A percentile compares a stretch with the other conserved stretches of the same genome.
Evolutionary conservation across 2,329 filamentous ascomycete genomes (phyloP).

Genomic region (Amesomyces nigricolor): DNA sequence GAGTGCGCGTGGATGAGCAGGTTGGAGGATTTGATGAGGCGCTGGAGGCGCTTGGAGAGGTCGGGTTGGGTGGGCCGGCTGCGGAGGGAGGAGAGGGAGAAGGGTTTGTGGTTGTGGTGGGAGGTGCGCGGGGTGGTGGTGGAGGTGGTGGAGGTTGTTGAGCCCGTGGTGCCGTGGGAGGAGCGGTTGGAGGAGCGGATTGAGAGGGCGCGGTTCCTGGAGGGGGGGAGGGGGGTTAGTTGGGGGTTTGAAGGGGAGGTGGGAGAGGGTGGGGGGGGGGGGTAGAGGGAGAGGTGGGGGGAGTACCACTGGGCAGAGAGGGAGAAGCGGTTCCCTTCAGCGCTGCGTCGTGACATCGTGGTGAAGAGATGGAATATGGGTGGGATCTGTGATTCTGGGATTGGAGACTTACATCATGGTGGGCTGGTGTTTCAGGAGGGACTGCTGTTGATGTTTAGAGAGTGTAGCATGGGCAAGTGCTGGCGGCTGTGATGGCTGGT

Average conservation of each 20-base stretch:
- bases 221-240: slow-evolving; percentile 9
- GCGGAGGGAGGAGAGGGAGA: slow-evolving; percentile 81
- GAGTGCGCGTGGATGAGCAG: slow-evolving; percentile 80
- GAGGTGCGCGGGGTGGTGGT: slow-evolving; percentile 30
- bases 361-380: not conserved
- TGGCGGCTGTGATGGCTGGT: too few relatives aligned
- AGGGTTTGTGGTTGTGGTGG: slow-evolving; percentile 41
- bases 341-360: slow-evolving; percentile 24
- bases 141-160: slow-evolving; percentile 47
- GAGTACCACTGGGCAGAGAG: slow-evolving; percentile 5
- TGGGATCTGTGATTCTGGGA: too few relatives aligned
- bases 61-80: slow-evolving; percentile 69
- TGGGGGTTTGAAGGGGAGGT: not conserved
- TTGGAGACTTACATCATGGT: not conserved
- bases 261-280: too few relatives aligned
- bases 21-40: slow-evolving; percentile 93
- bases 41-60: slow-evolving; percentile 80
- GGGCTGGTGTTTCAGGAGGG: not conserved
- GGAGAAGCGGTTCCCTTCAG: slow-evolving; percentile 21
- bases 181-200: slow-evolving; percentile 58
- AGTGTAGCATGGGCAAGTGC: too few relatives aligned
- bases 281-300: too few relatives aligned
- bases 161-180: slow-evolving; percentile 35
- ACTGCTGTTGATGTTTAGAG: not conserved
- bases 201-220: slow-evolving; percentile 68